Percentiles rank a stretch among this genome's conserved stretches.
Conservation (phyloP, 78 protist genomes). For the Cavenderia fasciculata region DNA sequence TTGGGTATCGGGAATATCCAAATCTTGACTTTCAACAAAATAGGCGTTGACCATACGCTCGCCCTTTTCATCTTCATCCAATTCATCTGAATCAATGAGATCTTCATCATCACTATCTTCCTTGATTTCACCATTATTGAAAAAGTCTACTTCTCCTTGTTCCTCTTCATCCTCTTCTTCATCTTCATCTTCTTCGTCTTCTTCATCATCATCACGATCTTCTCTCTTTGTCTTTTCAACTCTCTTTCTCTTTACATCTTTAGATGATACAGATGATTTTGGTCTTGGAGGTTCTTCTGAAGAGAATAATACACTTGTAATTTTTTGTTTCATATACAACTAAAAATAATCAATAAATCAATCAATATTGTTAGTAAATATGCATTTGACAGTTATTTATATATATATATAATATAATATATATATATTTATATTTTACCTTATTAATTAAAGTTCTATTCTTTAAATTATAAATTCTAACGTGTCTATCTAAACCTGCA, state of each 20-base stretch:
- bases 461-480: conserved; percentile 32
- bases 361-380: too few species aligned
- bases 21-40: too few species aligned
- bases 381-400: too few species aligned
- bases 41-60: too few species aligned
- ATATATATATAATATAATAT: too few species aligned
- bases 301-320: conserved; percentile 23
- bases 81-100: neutral
- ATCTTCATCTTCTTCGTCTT: neutral
- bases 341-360: too few species aligned
- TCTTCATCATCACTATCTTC: neutral
- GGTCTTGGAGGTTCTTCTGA: conserved; percentile 9
- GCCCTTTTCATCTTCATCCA: neutral
- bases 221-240: neutral
- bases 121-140: neutral
- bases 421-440: too few species aligned
- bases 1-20: too few species aligned
- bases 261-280: neutral
- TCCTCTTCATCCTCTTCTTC: neutral
- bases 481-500: conserved; percentile 45
- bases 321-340: conserved; percentile 50
- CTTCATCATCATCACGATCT: neutral
- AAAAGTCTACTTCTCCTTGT: neutral
- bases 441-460: conserved; percentile 7
- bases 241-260: neutral